These are phyloP conservation scores for Thermothielavioides terrestris DNA, from an alignment of 495 filamentous ascomycete species.

Conservation along the genomic window DNA sequence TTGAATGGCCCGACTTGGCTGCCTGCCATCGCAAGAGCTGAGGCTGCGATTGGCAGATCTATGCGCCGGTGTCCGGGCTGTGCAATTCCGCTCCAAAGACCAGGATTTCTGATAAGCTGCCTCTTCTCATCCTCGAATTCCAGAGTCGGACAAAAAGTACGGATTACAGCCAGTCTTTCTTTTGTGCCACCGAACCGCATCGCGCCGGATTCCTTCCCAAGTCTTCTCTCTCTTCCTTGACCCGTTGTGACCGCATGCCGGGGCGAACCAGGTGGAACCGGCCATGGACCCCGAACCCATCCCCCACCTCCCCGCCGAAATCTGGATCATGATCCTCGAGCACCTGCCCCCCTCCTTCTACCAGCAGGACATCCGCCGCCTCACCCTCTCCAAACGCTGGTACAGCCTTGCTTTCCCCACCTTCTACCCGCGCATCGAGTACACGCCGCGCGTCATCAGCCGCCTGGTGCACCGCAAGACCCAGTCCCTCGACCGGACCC, in stretches of 20 bases:
- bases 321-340: slow-evolving; percentile 18
- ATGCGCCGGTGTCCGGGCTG: not conserved
- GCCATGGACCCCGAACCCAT: not conserved
- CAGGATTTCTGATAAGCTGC: not conserved
- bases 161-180: not conserved
- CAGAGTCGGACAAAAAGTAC: no score
- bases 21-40: not conserved
- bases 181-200: no score
- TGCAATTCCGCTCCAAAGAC: not conserved
- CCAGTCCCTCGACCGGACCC: slow-evolving; percentile 1
- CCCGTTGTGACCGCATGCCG: not conserved
- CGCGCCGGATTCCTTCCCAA: no score
- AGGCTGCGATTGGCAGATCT: not conserved
- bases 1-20: slow-evolving; percentile 3
- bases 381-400: slow-evolving; percentile 16
- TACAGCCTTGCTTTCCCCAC: slow-evolving; percentile 14
- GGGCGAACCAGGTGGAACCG: not conserved
- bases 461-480: slow-evolving; percentile 14
- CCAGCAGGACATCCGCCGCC: slow-evolving; percentile 16
- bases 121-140: not conserved
- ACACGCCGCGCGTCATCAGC: slow-evolving; percentile 16
- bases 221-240: not conserved
- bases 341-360: slow-evolving; percentile 14
- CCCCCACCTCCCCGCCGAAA: slow-evolving; percentile 14
- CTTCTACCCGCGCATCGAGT: slow-evolving; percentile 15